A percentile compares a stretch with the other conserved stretches of the same genome.
phyloP scores from a whole-genome alignment of 352 stramenopile species.

The Globisporangium mamillatum region DNA sequence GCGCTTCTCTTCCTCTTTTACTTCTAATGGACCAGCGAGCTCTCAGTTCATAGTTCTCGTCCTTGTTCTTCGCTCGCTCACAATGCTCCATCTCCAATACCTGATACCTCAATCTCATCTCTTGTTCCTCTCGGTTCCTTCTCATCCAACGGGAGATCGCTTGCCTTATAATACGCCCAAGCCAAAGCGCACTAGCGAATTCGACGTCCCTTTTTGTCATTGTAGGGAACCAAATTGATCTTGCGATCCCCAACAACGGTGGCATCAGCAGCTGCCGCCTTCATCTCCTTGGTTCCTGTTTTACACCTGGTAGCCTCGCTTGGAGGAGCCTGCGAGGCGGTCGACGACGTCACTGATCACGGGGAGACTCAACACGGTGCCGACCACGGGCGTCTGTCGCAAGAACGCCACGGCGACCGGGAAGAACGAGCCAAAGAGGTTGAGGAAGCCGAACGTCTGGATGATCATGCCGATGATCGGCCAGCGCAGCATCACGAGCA shows the following conservation, averaged over 20 bases:
- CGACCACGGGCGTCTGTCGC: slow-evolving; percentile 90
- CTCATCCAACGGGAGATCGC: no score
- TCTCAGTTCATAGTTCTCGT: no score
- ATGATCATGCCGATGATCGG: slow-evolving; percentile 92
- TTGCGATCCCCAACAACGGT: neutral
- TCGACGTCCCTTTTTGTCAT: neutral
- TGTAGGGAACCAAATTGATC: neutral
- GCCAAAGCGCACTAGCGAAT: neutral
- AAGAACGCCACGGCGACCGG: slow-evolving; percentile 92
- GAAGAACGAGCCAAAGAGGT: slow-evolving; percentile 97
- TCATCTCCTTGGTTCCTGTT: neutral
- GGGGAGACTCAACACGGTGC: slow-evolving; percentile 83
- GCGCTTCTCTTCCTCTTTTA: no score
- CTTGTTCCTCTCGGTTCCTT: no score
- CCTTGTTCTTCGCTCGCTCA: no score
- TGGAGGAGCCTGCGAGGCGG: slow-evolving; percentile 75
- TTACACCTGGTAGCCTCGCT: slow-evolving; percentile 87
- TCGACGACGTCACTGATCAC: slow-evolving; percentile 82
- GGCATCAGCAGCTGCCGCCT: no score
- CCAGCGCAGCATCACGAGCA: slow-evolving; percentile 91
- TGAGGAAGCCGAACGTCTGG: slow-evolving; percentile 93
- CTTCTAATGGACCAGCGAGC: no score
- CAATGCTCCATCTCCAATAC: no score
- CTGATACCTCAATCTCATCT: no score
- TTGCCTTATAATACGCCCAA: no score